These are phyloP conservation scores for Periglandula ipomoeae DNA, from an alignment of 2,329 filamentous ascomycete genomes.

Conservation along the genomic window DNA sequence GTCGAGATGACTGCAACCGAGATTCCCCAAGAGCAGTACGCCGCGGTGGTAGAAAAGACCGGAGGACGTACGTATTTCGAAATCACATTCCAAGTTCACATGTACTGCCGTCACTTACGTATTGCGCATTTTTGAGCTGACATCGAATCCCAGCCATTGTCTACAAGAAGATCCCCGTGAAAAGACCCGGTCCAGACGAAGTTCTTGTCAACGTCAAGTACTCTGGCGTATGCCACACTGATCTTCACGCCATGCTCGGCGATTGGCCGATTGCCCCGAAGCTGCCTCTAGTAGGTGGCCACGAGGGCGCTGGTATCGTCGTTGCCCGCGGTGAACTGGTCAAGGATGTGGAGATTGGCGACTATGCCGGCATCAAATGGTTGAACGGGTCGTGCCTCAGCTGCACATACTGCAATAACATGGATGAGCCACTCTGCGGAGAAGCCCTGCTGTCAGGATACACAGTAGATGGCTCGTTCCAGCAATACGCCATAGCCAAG, in stretches of 20 bases:
- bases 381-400: slow-evolving; percentile 77
- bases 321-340: slow-evolving; percentile 73
- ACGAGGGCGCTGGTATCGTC: slow-evolving; percentile 71
- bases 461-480: slow-evolving; percentile 88
- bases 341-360: slow-evolving; percentile 68
- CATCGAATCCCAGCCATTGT: slow-evolving; percentile 38
- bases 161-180: slow-evolving; percentile 77
- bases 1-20: slow-evolving; percentile 24
- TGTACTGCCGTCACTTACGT: too few species aligned
- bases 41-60: slow-evolving; percentile 77
- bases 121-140: too few species aligned
- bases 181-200: slow-evolving; percentile 75
- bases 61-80: slow-evolving; percentile 54
- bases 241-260: slow-evolving; percentile 69
- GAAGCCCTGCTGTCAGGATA: slow-evolving; percentile 74
- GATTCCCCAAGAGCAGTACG: slow-evolving; percentile 81
- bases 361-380: slow-evolving; percentile 87
- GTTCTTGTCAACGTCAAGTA: slow-evolving; percentile 88
- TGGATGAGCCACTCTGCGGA: slow-evolving; percentile 76
- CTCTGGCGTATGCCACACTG: slow-evolving; percentile 86
- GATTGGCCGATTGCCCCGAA: slow-evolving; percentile 85
- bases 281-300: slow-evolving; percentile 76
- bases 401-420: slow-evolving; percentile 74
- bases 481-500: slow-evolving; percentile 85
- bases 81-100: too few species aligned